Evolutionary conservation across 2,329 filamentous ascomycete genomes (phyloP), one percentile per base, ranked within the genome.

Genomic region (Ophiostoma sp.): DNA sequence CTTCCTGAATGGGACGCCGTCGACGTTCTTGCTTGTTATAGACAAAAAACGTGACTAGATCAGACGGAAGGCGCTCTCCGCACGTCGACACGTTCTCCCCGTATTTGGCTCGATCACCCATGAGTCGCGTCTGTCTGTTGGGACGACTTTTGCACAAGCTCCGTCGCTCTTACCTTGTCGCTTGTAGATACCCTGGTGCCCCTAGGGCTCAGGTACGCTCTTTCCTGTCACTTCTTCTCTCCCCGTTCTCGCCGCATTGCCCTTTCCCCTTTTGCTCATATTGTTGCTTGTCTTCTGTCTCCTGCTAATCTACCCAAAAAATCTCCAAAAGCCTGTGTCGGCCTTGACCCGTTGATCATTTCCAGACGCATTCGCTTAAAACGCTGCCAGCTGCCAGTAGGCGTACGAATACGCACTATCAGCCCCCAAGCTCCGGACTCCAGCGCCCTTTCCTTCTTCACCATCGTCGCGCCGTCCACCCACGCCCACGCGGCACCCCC

Each of bases 51-150:
- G 50, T 42, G n/a, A 42, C 59, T 42, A 63, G 59, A 42, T 39
- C 59, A 31, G 63, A 66, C 63, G 63, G 63, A 66, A 66, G 63
- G 63, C 22, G 63, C 63, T 9, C 63, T 48, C 63, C 68, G 45
- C 31, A 25, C n/a, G n/a, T 28, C 2, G n/a, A 52, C 22, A 25
- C 22, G 50, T 55, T 8, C 15, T 55, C 12, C 9, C 22, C 22
- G 8, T 22, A 33, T 31, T 66, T 42, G 17, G 3, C 45, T n/a
- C 45, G 5, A n/a, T 31, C n/a, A 28, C 50, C 25, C 50, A 7
- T 22, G 9, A 12, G 42, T 48, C 9, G 59, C 36, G 59, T 33
- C 33, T 63, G 33, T 39, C 33, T 5, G 55, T 33, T 59, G 55
- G 55, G 28, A 33, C 55, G 52, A 7, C 55, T 2, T 17, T 36